Percentiles rank a stretch among this genome's conserved stretches.
Evolutionary conservation across 768 basidiomycete species (phyloP).

Genomic region (Albatrellus ellisii): DNA sequence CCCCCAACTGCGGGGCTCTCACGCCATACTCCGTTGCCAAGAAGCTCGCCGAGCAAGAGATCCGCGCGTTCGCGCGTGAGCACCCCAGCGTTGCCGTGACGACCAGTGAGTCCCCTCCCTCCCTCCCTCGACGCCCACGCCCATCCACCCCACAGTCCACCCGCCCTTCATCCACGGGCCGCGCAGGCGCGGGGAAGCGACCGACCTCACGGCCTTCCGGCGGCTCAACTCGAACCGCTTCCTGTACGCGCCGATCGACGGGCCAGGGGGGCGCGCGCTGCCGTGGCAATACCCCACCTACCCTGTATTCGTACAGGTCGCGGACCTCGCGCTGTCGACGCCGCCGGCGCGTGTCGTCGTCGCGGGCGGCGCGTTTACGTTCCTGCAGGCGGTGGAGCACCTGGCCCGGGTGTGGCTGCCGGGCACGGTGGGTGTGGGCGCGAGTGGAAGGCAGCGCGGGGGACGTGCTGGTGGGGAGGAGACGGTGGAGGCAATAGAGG

Average conservation of each 20-base stretch:
- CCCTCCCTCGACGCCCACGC: neutral
- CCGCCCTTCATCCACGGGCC: constrained; percentile 21
- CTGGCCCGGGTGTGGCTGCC: too few relatives aligned
- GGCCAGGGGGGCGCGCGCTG: constrained; percentile 9
- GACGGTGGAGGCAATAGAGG: too few relatives aligned
- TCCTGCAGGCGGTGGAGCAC: constrained; percentile 14
- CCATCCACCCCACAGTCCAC: constrained; percentile 11
- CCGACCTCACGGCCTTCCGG: constrained; percentile 4
- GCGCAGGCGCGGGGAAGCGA: constrained; percentile 11
- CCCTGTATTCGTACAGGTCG: constrained; percentile 17
- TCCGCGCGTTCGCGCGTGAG: constrained; percentile 15
- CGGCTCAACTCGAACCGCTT: constrained; percentile 18
- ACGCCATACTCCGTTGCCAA: constrained; percentile 27
- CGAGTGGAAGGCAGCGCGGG: too few relatives aligned
- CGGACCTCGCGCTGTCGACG: constrained; percentile 15
- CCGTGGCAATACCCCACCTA: constrained; percentile 6
- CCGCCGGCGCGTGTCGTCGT: constrained; percentile 16
- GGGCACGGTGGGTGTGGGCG: too few relatives aligned
- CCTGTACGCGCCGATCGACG: constrained; percentile 16
- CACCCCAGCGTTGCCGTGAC: constrained; percentile 18
- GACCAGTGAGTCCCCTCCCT: constrained; percentile 3
- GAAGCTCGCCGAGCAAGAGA: constrained; percentile 17
- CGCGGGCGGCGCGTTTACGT: constrained; percentile 14
- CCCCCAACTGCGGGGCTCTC: constrained; percentile 10
- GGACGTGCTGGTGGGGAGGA: too few relatives aligned